These are phyloP conservation scores for Exophiala bonariae DNA, from an alignment of 2,329 filamentous ascomycete species.

Conservation along the genomic window DNA sequence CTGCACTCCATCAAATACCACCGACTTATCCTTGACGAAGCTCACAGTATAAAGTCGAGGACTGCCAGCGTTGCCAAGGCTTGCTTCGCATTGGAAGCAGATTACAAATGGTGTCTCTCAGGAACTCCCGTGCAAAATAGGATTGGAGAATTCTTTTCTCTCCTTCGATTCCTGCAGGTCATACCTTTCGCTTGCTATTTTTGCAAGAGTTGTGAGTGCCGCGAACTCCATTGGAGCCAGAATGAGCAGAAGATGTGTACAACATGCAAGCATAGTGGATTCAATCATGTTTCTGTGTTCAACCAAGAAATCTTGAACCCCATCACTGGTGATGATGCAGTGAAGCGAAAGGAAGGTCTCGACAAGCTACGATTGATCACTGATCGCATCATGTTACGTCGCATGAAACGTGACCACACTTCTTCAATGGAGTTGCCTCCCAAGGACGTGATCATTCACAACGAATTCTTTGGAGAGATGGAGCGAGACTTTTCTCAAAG, in stretches of 20 bases:
- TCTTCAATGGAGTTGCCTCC: constrained; percentile 94
- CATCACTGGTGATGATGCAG: constrained; percentile 52
- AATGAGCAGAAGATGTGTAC: constrained; percentile 70
- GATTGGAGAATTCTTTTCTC: constrained; percentile 94
- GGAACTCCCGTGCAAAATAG: constrained; percentile 96
- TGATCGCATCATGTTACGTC: constrained; percentile 90
- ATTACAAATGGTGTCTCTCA: constrained; percentile 92
- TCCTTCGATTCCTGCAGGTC: constrained; percentile 87
- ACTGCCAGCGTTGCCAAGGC: constrained; percentile 91
- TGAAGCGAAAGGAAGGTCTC: constrained; percentile 69
- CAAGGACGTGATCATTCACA: constrained; percentile 87
- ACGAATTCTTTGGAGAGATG: constrained; percentile 94
- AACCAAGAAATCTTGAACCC: constrained; percentile 95
- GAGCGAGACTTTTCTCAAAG: constrained; percentile 94
- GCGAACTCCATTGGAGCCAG: constrained; percentile 80
- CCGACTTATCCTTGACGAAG: constrained; percentile 89
- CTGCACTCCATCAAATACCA: constrained; percentile 88
- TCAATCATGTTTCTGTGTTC: constrained; percentile 77
- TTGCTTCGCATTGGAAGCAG: constrained; percentile 84
- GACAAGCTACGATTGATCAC: constrained; percentile 83
- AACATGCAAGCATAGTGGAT: constrained; percentile 65
- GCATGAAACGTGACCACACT: constrained; percentile 90
- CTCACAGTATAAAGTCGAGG: constrained; percentile 82
- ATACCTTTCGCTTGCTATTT: constrained; percentile 90
- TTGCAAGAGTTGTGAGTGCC: constrained; percentile 82